Evolutionary conservation across 1,284 basidiomycete genomes (phyloP).

Genomic region (Testicularia cyperi): DNA sequence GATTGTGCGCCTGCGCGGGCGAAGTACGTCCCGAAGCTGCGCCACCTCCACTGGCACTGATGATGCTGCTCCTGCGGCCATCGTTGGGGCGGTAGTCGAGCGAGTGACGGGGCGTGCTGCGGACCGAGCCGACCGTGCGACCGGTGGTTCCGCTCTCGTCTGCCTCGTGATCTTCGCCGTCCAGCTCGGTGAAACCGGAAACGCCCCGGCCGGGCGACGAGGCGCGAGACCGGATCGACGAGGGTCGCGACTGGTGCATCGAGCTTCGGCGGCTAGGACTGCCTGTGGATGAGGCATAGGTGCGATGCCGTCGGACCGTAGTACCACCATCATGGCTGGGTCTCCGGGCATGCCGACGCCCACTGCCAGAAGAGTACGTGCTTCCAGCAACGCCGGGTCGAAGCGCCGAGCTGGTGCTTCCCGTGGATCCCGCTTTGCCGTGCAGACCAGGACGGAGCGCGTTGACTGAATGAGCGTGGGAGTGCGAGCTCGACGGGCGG

Average conservation of each 20-base stretch:
- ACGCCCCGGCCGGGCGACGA: conserved; percentile 28
- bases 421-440: conserved; percentile 39
- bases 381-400: conserved; percentile 20
- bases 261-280: conserved; percentile 35
- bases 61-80: conserved; percentile 4
- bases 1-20: not conserved
- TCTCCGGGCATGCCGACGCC: conserved; percentile 16
- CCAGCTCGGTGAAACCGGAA: conserved; percentile 14
- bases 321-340: conserved; percentile 43
- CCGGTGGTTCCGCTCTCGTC: not conserved
- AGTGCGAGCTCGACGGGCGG: conserved; percentile 46
- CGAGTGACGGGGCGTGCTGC: conserved; percentile 33
- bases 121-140: conserved; percentile 5
- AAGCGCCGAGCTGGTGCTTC: conserved; percentile 36
- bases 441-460: conserved; percentile 30
- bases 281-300: conserved; percentile 29
- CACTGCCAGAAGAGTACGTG: conserved; percentile 38
- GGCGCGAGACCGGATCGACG: conserved; percentile 29
- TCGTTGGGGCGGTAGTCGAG: conserved; percentile 19
- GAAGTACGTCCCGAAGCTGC: not conserved
- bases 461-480: conserved; percentile 18
- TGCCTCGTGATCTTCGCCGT: conserved; percentile 3
- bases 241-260: conserved; percentile 25
- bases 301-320: conserved; percentile 43
- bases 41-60: not conserved